A percentile compares a stretch with the other conserved stretches of the same genome.
Evolutionary conservation across 768 basidiomycete species (phyloP).

Genomic region (Phlebiopsis gigantea): DNA sequence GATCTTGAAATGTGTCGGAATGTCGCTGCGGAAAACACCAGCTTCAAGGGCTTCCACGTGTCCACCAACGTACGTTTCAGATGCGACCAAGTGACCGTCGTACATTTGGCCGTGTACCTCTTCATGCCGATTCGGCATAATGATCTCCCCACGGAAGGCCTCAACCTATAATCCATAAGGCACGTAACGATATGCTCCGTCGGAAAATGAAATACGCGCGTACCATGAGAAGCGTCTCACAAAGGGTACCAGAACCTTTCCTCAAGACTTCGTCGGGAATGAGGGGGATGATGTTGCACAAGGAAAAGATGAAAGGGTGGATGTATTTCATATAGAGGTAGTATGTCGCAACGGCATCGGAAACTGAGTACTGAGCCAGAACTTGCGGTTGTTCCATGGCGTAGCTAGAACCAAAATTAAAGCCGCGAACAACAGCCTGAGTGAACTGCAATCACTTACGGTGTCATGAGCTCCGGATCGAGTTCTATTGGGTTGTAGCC

Average conservation of each 20-base stretch:
- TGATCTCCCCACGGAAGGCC: conserved; percentile 85
- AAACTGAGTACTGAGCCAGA: conserved; percentile 96
- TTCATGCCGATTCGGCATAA: conserved; percentile 98
- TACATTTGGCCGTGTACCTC: conserved; percentile 89
- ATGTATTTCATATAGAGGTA: conserved; percentile 99
- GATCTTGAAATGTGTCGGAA: conserved; percentile 91
- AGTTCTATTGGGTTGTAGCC: conserved; percentile 97
- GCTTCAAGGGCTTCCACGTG: conserved; percentile 99
- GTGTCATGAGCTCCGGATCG: conserved; percentile 98
- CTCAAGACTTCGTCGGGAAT: conserved; percentile 94
- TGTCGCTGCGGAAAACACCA: conserved; percentile 96
- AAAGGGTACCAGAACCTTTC: conserved; percentile 94
- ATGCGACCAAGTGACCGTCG: conserved; percentile 93
- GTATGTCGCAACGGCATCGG: conserved; percentile 99
- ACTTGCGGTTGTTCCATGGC: conserved; percentile 93
- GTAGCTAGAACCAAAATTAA: conserved; percentile 66
- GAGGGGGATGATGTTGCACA: conserved; percentile 98
- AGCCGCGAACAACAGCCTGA: background rate
- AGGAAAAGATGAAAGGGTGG: conserved; percentile 97
- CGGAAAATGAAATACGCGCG: conserved; percentile 20
- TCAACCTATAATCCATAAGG: conserved; percentile 67
- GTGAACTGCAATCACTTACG: conserved; percentile 49
- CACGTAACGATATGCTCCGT: background rate
- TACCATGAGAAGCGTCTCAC: conserved; percentile 97
- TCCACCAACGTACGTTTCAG: conserved; percentile 98